phyloP scores from a whole-genome alignment of 2,329 filamentous ascomycete genomes.

The Hymenoscyphus infarciens region DNA sequence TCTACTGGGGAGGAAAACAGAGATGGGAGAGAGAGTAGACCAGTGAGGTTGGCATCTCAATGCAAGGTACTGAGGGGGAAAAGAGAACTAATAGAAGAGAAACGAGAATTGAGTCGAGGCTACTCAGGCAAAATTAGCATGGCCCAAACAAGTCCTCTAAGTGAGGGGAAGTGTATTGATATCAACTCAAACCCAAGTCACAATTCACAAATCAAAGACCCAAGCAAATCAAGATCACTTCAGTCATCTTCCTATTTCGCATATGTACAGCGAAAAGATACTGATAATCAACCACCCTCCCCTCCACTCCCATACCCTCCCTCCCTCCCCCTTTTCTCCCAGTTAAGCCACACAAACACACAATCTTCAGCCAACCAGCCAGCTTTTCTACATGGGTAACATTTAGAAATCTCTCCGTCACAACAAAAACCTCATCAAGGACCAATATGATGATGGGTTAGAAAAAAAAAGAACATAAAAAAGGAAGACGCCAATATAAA shows the following conservation, averaged over 20 bases:
- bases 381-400: conserved; percentile 13
- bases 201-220: neutral
- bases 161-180: too few relatives aligned
- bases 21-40: too few relatives aligned
- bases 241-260: conserved; percentile 13
- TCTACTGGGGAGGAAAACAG: too few relatives aligned
- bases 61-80: too few relatives aligned
- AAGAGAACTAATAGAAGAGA: too few relatives aligned
- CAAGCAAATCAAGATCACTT: neutral
- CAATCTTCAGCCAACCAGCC: neutral
- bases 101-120: too few relatives aligned
- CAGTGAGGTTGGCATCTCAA: too few relatives aligned
- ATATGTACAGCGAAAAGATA: conserved; percentile 16
- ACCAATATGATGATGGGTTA: conserved; percentile 5
- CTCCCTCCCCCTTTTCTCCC: neutral
- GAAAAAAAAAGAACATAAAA: conserved; percentile 7
- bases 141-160: too few relatives aligned
- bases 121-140: too few relatives aligned
- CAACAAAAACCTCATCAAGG: conserved; percentile 2
- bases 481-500: conserved; percentile 30
- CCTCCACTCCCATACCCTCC: neutral
- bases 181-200: neutral
- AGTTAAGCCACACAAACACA: neutral
- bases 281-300: conserved; percentile 2
- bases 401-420: conserved; percentile 5